Conservation (phyloP, 2,329 filamentous ascomycete genomes). For the Hypoxylon sp. region DNA sequence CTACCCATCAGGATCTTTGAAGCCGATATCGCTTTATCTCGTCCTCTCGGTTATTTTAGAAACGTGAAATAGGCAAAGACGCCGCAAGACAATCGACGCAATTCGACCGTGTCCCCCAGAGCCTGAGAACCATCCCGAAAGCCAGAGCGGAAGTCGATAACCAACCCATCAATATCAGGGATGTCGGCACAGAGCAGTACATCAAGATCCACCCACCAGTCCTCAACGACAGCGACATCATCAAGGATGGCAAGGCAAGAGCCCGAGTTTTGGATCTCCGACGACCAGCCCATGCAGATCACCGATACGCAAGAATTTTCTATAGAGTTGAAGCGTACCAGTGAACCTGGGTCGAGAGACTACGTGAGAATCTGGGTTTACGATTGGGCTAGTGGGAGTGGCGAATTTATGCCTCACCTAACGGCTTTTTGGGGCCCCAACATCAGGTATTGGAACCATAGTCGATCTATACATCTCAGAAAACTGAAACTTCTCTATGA, state of each 20-base stretch:
- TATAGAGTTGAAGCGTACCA: neutral
- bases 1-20: neutral
- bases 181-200: neutral
- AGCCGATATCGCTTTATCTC: neutral
- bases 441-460: too few relatives aligned
- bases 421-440: too few relatives aligned
- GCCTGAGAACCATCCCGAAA: neutral
- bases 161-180: neutral
- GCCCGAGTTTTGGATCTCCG: conserved; percentile 12
- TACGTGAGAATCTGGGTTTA: neutral
- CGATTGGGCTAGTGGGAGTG: neutral
- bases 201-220: neutral
- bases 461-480: neutral
- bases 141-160: neutral
- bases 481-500: neutral
- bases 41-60: neutral
- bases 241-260: neutral
- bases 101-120: neutral
- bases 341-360: neutral
- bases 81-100: neutral
- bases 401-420: neutral
- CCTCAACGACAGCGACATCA: neutral
- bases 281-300: conserved; percentile 4
- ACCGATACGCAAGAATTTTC: neutral
- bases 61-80: neutral